Evolutionary conservation across 306 rosid species (phyloP).

Genomic region (Acacia melanoxylon): DNA sequence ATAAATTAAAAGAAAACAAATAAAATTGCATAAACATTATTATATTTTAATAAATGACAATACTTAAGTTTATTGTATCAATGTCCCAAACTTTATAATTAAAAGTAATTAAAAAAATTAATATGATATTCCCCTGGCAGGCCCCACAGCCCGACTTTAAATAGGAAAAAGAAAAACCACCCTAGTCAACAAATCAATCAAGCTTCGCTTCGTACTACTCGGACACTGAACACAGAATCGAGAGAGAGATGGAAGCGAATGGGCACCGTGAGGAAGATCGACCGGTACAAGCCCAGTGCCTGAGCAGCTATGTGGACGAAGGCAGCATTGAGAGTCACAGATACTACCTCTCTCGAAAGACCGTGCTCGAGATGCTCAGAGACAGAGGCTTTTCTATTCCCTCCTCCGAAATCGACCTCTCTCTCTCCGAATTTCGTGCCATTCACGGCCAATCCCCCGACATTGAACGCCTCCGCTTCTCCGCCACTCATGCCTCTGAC

Average conservation of each 20-base stretch:
- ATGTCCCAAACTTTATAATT: too few species aligned
- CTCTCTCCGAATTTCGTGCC: slow-evolving; percentile 68
- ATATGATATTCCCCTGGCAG: too few species aligned
- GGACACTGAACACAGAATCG: neutral
- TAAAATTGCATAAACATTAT: too few species aligned
- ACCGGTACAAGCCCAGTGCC: slow-evolving; percentile 41
- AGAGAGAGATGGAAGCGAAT: slow-evolving; percentile 13
- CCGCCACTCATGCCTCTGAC: slow-evolving; percentile 57
- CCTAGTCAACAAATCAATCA: neutral
- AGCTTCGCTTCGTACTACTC: neutral
- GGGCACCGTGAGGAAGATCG: slow-evolving; percentile 23
- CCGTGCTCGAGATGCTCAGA: slow-evolving; percentile 76
- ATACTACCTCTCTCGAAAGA: slow-evolving; percentile 70
- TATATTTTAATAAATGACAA: too few species aligned
- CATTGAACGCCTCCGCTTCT: slow-evolving; percentile 70
- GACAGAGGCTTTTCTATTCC: slow-evolving; percentile 81
- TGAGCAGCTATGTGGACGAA: slow-evolving; percentile 50
- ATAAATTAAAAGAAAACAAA: too few species aligned
- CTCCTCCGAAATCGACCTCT: slow-evolving; percentile 49
- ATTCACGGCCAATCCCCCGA: slow-evolving; percentile 55
- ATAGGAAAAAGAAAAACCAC: too few species aligned
- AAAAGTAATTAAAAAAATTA: too few species aligned
- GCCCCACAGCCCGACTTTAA: too few species aligned
- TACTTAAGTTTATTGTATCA: too few species aligned
- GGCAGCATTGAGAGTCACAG: slow-evolving; percentile 72